A percentile compares a stretch with the other conserved stretches of the same genome.
phyloP scores from a whole-genome alignment of 345 rosid genomes.

The Limnanthes douglasii region DNA sequence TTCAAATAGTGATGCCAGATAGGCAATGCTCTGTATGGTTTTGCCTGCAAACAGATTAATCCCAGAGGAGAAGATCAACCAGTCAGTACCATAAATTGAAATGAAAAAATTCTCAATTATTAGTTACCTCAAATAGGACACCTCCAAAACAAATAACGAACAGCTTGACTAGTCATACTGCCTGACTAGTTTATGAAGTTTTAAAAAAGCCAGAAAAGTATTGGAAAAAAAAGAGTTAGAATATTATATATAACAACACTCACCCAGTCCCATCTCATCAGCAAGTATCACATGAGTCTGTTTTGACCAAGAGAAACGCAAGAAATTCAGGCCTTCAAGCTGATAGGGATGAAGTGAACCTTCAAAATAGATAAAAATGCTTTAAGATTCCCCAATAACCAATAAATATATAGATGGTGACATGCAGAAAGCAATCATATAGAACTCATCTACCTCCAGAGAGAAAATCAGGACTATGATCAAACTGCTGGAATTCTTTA shows the following conservation, averaged over 20 bases:
- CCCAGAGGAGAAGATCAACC: not conserved
- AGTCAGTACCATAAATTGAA: constrained; percentile 2
- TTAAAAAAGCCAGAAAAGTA: not conserved
- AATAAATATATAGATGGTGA: constrained; percentile 4
- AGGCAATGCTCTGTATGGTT: constrained; percentile 98
- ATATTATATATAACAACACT: constrained; percentile 8
- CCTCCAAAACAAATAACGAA: not conserved
- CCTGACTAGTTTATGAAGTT: not conserved
- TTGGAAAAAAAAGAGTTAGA: not conserved
- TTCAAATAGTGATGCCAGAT: constrained; percentile 79
- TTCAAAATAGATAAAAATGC: constrained; percentile 22
- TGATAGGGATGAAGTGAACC: constrained; percentile 96
- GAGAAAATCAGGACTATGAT: constrained; percentile 78
- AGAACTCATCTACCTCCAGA: constrained; percentile 63
- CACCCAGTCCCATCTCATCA: constrained; percentile 99
- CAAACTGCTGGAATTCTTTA: constrained; percentile 83
- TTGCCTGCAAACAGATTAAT: constrained; percentile 45
- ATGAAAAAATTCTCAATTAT: no score
- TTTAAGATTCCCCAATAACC: constrained; percentile 8
- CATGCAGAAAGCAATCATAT: constrained; percentile 4
- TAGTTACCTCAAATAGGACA: not conserved
- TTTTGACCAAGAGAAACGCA: constrained; percentile 94
- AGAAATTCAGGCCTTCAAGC: constrained; percentile 92
- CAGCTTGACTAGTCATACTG: no score
- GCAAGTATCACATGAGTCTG: constrained; percentile 98